Evolutionary conservation across 2,329 filamentous ascomycete genomes (phyloP).

Genomic region (Colletotrichum sidae): DNA sequence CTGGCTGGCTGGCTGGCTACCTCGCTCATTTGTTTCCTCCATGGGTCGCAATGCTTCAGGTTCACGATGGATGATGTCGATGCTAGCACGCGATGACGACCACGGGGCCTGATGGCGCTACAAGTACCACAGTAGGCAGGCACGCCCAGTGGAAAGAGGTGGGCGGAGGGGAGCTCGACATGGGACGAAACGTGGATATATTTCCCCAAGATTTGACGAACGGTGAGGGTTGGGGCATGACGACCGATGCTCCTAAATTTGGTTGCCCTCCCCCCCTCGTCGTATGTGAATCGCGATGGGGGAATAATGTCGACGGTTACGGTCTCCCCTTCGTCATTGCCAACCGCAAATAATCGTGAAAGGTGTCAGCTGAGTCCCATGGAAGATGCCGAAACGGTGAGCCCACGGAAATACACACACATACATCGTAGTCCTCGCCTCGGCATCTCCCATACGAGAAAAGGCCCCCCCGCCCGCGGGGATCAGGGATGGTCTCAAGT

Average conservation of each 20-base stretch:
- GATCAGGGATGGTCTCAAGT: conserved; percentile 1
- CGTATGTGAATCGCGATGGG: not conserved
- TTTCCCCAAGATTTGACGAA: conserved; percentile 24
- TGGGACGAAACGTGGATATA: conserved; percentile 29
- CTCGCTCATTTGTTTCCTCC: no score
- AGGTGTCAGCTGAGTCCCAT: conserved; percentile 23
- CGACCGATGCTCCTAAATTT: conserved; percentile 21
- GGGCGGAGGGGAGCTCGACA: conserved; percentile 5
- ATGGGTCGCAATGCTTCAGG: no score
- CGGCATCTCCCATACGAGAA: conserved; percentile 32
- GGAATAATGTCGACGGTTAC: conserved; percentile 20
- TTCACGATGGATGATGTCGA: no score
- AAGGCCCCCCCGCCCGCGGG: not conserved
- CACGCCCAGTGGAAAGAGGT: not conserved
- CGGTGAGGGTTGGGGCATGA: conserved; percentile 5
- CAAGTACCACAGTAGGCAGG: not conserved
- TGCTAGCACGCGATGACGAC: conserved; percentile 3
- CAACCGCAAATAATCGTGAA: no score
- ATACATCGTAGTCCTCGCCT: conserved; percentile 8
- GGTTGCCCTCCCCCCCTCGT: not conserved
- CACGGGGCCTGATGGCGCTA: not conserved
- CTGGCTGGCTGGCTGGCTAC: no score
- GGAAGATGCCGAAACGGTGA: conserved; percentile 9
- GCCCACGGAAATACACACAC: not conserved
- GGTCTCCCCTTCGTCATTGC: not conserved